Evolutionary conservation across 257 asterid genomes (phyloP), one percentile per base, ranked within the genome.

Genomic region (Rhazya stricta): DNA sequence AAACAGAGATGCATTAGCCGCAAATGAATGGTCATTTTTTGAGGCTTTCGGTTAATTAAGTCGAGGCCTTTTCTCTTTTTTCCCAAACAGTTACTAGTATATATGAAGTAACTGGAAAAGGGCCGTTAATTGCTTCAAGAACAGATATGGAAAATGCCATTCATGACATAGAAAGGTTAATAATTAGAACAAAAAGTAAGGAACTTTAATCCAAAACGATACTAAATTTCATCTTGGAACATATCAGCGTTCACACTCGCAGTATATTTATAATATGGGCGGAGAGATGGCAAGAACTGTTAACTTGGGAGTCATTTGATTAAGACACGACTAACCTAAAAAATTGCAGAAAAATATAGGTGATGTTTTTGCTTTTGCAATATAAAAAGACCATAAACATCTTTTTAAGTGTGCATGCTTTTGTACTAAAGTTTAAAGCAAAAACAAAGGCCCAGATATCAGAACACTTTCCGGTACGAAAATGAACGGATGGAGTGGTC

Each of bases 381-480:
- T 51, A 23, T 62, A 63, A 63, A 45, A 57, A 21, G 50, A 46
- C 50, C 25, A 21, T 37, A n/a, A 70, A 54, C 72, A 70, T 70
- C 76, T 77, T 63, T 53, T 19, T 42, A 30, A 65, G 56, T 29
- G 81, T 36, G 83, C 76, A 23, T 74, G 83, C 88, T 86, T 88
- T 86, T 77, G 72, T 6, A 41, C 78, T 73, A 86, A 86, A 86
- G 88, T 80, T 78, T 77, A 81, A 67, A 43, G 73, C 74, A 74
- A 73, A 71, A 83, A 66, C 50, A 81, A 80, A 77, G 77, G 80
- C 41, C 63, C 53, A 71, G 69, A 67, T 79, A 58, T 25, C 62
- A 43, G 23, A 16, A 1, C 36, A 12, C 53, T 77, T 61, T 73
- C 10, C 32, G 0, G 71, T 45, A 54, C 67, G 58, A 53, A 43